A percentile compares a stretch with the other conserved stretches of the same genome.
These are phyloP conservation scores for Penstemon barbatus DNA, from an alignment of 257 asterid genomes.

Conservation along the genomic window DNA sequence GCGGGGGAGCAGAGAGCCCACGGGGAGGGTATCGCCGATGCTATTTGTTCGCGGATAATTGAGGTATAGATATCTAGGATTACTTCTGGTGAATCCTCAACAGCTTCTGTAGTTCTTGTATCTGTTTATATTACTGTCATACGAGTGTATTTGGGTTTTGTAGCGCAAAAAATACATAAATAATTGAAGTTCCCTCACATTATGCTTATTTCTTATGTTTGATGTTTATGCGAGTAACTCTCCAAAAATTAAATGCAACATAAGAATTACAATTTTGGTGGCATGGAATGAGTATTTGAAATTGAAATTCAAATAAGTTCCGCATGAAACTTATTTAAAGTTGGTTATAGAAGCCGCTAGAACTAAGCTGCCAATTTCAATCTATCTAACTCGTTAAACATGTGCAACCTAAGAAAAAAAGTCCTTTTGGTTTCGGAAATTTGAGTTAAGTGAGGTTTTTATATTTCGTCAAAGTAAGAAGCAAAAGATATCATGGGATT, in stretches of 20 bases:
- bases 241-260: background rate
- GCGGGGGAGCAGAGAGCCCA: conserved; percentile 84
- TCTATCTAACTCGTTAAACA: conserved; percentile 10
- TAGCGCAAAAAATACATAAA: conserved; percentile 32
- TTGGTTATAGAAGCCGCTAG: conserved; percentile 3
- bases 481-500: conserved; percentile 9
- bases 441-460: background rate
- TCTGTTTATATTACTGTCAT: conserved; percentile 29
- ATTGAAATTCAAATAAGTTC: conserved; percentile 16
- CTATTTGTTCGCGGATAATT: conserved; percentile 80
- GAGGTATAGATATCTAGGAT: conserved; percentile 66
- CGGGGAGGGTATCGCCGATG: conserved; percentile 77
- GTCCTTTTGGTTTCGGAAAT: too few relatives aligned
- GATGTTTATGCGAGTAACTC: conserved; percentile 2
- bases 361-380: background rate
- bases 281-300: conserved; percentile 5
- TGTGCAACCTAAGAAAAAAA: conserved; percentile 3
- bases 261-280: background rate
- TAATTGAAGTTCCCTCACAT: conserved; percentile 20
- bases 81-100: conserved; percentile 31
- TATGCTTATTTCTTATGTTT: background rate
- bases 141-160: conserved; percentile 37
- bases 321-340: conserved; percentile 7
- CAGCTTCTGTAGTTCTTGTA: conserved; percentile 23
- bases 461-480: conserved; percentile 2